These are phyloP conservation scores for Symmetrospora coprosmae DNA, from an alignment of 768 basidiomycete species.

Conservation along the genomic window DNA sequence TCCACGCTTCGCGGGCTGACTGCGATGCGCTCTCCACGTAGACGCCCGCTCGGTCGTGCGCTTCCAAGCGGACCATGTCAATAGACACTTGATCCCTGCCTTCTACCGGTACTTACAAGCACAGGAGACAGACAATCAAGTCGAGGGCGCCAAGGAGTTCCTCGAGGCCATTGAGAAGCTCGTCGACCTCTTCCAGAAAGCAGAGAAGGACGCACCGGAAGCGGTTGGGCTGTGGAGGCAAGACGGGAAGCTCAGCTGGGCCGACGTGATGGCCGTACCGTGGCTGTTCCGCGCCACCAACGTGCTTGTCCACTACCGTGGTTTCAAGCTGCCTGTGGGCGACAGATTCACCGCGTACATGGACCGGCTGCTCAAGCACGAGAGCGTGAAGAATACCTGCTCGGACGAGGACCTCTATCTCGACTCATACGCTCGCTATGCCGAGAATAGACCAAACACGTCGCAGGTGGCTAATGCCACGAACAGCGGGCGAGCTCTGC, in stretches of 20 bases:
- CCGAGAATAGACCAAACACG: slow-evolving; percentile 33
- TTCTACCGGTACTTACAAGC: slow-evolving; percentile 46
- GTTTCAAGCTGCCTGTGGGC: slow-evolving; percentile 13
- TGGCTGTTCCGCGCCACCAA: slow-evolving; percentile 19
- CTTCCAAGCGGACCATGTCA: slow-evolving; percentile 33
- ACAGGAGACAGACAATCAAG: slow-evolving; percentile 34
- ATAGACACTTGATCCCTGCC: slow-evolving; percentile 46
- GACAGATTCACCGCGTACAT: slow-evolving; percentile 4
- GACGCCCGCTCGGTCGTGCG: slow-evolving; percentile 45
- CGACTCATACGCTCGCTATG: slow-evolving; percentile 29
- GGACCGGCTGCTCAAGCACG: slow-evolving; percentile 10
- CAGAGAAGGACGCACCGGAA: slow-evolving; percentile 10
- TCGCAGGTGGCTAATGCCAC: slow-evolving; percentile 12
- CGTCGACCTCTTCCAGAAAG: slow-evolving; percentile 35
- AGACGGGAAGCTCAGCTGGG: slow-evolving; percentile 16
- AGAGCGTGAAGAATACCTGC: slow-evolving; percentile 16
- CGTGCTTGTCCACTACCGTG: slow-evolving; percentile 32
- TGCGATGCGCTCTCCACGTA: slow-evolving; percentile 37
- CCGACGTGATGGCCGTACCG: slow-evolving; percentile 14
- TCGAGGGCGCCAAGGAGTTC: slow-evolving; percentile 32
- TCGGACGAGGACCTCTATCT: slow-evolving; percentile 28
- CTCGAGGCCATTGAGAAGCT: slow-evolving; percentile 19
- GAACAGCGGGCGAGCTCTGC: slow-evolving; percentile 7
- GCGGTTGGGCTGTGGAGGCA: slow-evolving; percentile 14
- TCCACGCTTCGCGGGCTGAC: background rate